Conservation (phyloP, 371 early-diverging fungal genomes). For the Circinella minor region DNA sequence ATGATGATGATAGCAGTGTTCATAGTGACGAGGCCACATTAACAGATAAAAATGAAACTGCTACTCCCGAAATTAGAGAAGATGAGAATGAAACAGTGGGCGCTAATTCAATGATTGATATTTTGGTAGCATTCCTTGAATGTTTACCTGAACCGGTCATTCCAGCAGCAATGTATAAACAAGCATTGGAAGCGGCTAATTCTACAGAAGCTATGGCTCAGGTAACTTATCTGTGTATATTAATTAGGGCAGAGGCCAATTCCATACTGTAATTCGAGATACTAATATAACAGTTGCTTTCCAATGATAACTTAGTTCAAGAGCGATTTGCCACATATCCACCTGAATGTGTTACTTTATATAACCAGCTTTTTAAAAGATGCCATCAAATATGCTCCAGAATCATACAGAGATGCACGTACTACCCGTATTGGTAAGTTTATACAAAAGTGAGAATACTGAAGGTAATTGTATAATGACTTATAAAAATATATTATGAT, state of each 20-base stretch:
- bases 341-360: slow-evolving; percentile 77
- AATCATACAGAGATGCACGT: slow-evolving; percentile 34
- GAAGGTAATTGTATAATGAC: too few relatives aligned
- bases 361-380: slow-evolving; percentile 77
- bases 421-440: slow-evolving; percentile 51
- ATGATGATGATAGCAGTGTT: not conserved
- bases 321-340: slow-evolving; percentile 65
- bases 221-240: slow-evolving; percentile 26
- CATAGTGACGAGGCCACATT: not conserved
- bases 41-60: too few relatives aligned
- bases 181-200: slow-evolving; percentile 66
- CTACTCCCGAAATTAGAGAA: not conserved
- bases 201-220: slow-evolving; percentile 47
- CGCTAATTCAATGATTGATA: slow-evolving; percentile 81
- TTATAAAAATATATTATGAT: too few relatives aligned
- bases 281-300: too few relatives aligned
- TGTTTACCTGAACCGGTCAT: slow-evolving; percentile 81
- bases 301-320: slow-evolving; percentile 32
- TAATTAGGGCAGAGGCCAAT: slow-evolving; percentile 6
- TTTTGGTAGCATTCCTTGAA: slow-evolving; percentile 74
- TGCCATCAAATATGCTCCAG: slow-evolving; percentile 53
- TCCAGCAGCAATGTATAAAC: slow-evolving; percentile 62
- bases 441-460: not conserved
- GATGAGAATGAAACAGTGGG: slow-evolving; percentile 41
- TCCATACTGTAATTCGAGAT: too few relatives aligned